phyloP scores from a whole-genome alignment of 2,329 filamentous ascomycete species.

The Leptographium flavum region DNA sequence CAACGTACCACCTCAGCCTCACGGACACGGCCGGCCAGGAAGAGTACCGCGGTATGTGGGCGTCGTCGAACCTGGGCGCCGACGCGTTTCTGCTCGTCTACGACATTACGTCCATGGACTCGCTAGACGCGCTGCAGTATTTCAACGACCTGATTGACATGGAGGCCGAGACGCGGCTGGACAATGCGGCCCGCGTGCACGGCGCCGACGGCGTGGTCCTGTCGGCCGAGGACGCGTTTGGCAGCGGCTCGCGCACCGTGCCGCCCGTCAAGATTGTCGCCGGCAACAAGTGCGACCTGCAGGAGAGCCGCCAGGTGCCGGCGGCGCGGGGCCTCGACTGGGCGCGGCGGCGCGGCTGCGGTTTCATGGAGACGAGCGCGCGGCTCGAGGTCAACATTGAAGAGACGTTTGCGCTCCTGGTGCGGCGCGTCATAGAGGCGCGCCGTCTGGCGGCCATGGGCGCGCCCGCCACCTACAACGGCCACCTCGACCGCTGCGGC shows the following conservation, averaged over 20 bases:
- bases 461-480: conserved; percentile 21
- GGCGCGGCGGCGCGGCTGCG: conserved; percentile 57
- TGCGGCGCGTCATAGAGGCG: conserved; percentile 47
- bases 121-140: conserved; percentile 58
- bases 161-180: conserved; percentile 56
- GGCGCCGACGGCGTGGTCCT: conserved; percentile 19
- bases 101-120: conserved; percentile 62
- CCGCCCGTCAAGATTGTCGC: conserved; percentile 71
- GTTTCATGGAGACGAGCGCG: conserved; percentile 84
- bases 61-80: conserved; percentile 59
- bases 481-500: conserved; percentile 32
- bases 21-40: conserved; percentile 84
- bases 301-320: conserved; percentile 53
- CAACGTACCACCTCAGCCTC: conserved; percentile 64
- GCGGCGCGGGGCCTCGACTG: conserved; percentile 62
- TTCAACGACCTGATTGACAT: conserved; percentile 77
- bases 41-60: conserved; percentile 81
- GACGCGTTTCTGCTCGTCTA: conserved; percentile 80
- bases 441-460: conserved; percentile 35
- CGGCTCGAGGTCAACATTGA: conserved; percentile 78
- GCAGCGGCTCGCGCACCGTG: conserved; percentile 34
- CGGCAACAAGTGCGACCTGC: conserved; percentile 75
- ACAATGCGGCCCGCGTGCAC: conserved; percentile 42
- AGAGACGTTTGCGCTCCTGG: conserved; percentile 66
- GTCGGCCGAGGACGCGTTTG: conserved; percentile 10